Conservation (phyloP, 23 red algal species). For the Gracilaria domingensis region DNA sequence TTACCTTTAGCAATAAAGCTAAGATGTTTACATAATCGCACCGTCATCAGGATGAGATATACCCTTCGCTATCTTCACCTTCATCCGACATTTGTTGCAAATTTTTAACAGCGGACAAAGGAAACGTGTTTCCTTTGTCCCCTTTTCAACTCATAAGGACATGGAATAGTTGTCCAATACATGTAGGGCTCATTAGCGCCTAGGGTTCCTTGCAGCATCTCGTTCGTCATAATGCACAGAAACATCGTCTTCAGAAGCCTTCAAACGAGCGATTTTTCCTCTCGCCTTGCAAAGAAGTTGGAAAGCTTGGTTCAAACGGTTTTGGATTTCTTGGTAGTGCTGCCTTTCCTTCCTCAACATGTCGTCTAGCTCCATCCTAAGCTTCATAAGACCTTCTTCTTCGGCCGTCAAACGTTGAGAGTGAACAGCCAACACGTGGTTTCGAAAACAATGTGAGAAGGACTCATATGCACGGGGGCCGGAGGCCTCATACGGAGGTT, state of each 20-base stretch:
- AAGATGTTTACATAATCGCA: no score
- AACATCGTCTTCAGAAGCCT: neutral
- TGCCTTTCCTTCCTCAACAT: constrained; percentile 4
- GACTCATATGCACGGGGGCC: neutral
- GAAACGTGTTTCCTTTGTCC: no score
- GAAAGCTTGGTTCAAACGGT: constrained; percentile 17
- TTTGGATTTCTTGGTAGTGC: neutral
- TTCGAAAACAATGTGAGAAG: neutral
- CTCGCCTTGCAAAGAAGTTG: neutral
- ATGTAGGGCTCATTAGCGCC: neutral
- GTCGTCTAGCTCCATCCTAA: constrained; percentile 5
- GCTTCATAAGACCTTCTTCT: neutral
- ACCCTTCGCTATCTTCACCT: no score
- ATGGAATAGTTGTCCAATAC: no score
- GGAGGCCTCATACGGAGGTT: constrained; percentile 8
- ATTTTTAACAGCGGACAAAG: no score
- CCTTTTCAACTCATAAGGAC: no score
- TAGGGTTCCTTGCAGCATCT: neutral
- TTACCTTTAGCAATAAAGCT: no score
- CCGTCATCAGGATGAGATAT: no score
- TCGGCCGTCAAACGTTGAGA: neutral
- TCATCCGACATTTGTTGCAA: no score
- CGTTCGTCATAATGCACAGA: neutral
- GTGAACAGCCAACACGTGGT: neutral
- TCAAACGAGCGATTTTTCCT: neutral